Percentiles rank a stretch among this genome's conserved stretches.
Evolutionary conservation across 371 early-diverging fungal species (phyloP).

Genomic region (Zychaea mexicana): DNA sequence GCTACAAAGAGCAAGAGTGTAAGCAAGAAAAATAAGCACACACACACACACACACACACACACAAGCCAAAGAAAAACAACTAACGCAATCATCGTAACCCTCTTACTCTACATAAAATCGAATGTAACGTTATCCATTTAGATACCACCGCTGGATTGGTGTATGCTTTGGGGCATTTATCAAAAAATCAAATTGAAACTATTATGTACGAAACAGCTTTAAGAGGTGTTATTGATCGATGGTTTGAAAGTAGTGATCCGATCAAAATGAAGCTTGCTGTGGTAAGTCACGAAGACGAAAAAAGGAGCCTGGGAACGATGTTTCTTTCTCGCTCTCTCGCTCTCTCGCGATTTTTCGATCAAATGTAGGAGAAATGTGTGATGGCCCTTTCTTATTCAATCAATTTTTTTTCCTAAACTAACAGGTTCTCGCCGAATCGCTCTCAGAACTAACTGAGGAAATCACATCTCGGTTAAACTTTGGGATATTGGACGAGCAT

Average conservation of each 20-base stretch:
- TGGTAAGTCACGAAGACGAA: constrained; percentile 18
- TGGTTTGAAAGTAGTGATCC: constrained; percentile 35
- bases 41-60: no score
- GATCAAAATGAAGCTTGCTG: constrained; percentile 29
- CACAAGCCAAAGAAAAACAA: no score
- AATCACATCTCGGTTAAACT: constrained; percentile 24
- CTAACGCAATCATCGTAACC: no score
- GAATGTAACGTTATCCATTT: no score
- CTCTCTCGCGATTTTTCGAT: no score
- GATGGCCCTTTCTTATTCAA: no score
- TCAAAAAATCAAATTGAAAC: constrained; percentile 3
- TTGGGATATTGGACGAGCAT: constrained; percentile 28
- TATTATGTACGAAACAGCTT: constrained; percentile 8
- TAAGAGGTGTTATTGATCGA: constrained; percentile 19
- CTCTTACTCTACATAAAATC: no score
- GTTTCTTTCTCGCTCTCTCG: no score
- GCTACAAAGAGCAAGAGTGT: constrained; percentile 31
- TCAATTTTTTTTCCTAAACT: neutral
- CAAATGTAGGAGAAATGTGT: no score
- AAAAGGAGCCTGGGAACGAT: no score
- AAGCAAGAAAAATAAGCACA: no score
- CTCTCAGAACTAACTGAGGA: constrained; percentile 26
- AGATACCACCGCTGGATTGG: constrained; percentile 33
- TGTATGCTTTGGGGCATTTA: constrained; percentile 28
- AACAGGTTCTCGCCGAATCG: constrained; percentile 36